These are phyloP conservation scores for Lachancea dasiensis DNA, from an alignment of 805 yeast species.

Conservation along the genomic window DNA sequence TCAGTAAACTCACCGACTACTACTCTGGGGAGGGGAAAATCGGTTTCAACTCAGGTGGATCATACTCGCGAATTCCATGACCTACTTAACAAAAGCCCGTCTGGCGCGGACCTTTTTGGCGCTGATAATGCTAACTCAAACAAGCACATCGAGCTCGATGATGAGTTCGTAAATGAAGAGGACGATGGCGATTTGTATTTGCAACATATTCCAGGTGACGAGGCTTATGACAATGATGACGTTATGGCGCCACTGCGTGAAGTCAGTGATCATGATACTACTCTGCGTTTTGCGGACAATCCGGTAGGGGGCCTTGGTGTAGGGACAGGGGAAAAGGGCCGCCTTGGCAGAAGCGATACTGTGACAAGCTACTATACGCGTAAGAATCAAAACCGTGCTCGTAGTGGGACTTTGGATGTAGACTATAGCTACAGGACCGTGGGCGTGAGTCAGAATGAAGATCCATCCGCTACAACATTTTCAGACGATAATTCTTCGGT, in stretches of 20 bases:
- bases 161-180: conserved; percentile 6
- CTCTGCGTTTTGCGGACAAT: conserved; percentile 1
- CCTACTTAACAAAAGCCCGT: conserved; percentile 19
- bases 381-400: conserved; percentile 19
- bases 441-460: no score
- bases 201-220: conserved; percentile 33
- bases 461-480: neutral
- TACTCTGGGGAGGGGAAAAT: conserved; percentile 2
- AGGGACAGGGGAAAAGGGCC: neutral
- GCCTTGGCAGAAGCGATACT: conserved; percentile 24
- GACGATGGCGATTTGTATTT: conserved; percentile 23
- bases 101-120: conserved; percentile 2
- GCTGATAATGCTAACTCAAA: neutral
- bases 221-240: conserved; percentile 33
- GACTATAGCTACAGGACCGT: conserved; percentile 11
- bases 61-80: conserved; percentile 32
- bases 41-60: conserved; percentile 17
- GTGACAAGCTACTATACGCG: conserved; percentile 31
- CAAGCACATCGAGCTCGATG: neutral
- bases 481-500: conserved; percentile 7
- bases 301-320: neutral
- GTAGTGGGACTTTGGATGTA: conserved; percentile 25
- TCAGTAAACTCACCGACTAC: neutral
- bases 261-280: conserved; percentile 6
- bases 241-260: conserved; percentile 30